Conservation (phyloP, 441 rosid species). For the Metrosideros polymorpha region DNA sequence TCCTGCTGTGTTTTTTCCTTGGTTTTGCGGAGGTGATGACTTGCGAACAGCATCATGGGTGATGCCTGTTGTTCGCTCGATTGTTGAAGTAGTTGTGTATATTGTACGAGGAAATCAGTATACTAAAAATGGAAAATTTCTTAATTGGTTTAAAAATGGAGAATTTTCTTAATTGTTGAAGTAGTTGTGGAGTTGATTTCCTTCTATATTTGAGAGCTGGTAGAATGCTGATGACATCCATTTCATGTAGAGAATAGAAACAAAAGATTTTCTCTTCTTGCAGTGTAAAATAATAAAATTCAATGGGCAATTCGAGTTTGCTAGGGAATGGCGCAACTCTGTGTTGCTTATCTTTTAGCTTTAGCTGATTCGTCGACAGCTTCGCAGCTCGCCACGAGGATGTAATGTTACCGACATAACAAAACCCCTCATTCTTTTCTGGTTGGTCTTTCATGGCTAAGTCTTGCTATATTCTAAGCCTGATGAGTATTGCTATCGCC, state of each 20-base stretch:
- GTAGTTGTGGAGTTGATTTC: too few relatives aligned
- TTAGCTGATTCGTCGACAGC: not conserved
- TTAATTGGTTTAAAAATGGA: not conserved
- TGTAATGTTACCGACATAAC: not conserved
- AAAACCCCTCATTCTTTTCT: not conserved
- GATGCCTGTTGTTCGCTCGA: not conserved
- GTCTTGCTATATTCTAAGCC: not conserved
- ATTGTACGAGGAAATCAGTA: not conserved
- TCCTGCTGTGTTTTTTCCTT: not conserved
- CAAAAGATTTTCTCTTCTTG: not conserved
- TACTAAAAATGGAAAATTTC: not conserved
- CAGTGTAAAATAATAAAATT: not conserved
- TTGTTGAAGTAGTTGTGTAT: not conserved
- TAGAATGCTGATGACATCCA: not conserved
- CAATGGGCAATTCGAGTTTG: not conserved
- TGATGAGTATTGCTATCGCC: not conserved
- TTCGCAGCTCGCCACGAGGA: not conserved
- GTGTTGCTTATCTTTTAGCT: not conserved
- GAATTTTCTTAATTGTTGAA: not conserved
- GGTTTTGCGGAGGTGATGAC: not conserved
- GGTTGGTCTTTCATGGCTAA: not conserved
- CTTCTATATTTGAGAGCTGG: not conserved
- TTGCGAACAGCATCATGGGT: not conserved
- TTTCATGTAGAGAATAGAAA: not conserved
- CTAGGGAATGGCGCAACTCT: not conserved